Base-by-base conservation (phyloP, 176 grass and related monocot species). In the Microstegium vimineum region DNA sequence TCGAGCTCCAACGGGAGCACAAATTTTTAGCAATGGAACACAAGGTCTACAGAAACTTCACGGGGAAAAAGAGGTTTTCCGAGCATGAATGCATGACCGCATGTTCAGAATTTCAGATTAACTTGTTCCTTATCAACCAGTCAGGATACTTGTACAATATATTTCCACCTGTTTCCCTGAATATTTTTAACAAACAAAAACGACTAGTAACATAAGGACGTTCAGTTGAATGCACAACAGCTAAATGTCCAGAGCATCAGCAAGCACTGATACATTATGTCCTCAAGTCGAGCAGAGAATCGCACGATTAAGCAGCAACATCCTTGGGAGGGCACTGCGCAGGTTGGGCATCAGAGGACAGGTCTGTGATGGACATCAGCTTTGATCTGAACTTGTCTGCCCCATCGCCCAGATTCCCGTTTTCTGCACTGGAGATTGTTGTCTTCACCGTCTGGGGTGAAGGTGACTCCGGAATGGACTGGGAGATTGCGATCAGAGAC, bases 401-500 rank as follows among this genome's bases (percentile, higher is more conserved):
- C 34, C 66, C 89, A 52, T 75, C 80, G 5, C 72, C 81, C 0
- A 34, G 72, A 16, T 76, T 81, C 63, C 38, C 71, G 66, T 84
- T 82, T 40, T 69, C 84, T 16, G 37, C 37, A 51, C 49, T 27
- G 46, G 62, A 62, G 79, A 71, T 66, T 5, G 80, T 83, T 20
- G 85, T 36, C 49, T 87, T 89, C 65, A 51, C 57, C 30, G 69
- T 64, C 63, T 34, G 40, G 25, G 75, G 35, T 56, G 75, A 80
- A 47, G 54, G 20, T 33, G 37, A 77, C 77, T 91, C 92, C 3
- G 92, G 90, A 45, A 83, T n/a, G 25, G 67, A 72, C 67, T 86
- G 90, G 12, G 95, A 98, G 85, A 98, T 95, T 66, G 86, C 92
- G 26, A 98, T 98, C 28, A 98, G 85, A 27, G 85, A 95, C 67